Evolutionary conservation across 1,284 basidiomycete genomes (phyloP).

Genomic region (Cutaneotrichosporon cavernicola): DNA sequence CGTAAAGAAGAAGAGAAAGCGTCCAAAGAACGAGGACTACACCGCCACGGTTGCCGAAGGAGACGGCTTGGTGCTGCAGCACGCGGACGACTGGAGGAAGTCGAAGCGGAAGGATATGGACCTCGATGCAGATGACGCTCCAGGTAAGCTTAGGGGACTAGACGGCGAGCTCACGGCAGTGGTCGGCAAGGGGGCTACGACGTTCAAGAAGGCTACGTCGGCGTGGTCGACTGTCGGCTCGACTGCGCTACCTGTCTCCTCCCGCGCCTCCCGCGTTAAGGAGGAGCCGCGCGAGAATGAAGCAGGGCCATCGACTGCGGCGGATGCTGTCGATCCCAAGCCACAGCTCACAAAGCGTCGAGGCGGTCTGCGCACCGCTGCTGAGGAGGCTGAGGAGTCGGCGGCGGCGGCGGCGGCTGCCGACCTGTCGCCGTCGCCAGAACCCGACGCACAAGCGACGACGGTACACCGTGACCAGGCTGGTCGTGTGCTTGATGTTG

Average conservation of each 20-base stretch:
- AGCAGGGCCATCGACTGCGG: conserved; percentile 10
- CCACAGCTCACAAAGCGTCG: conserved; percentile 51
- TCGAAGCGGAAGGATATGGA: conserved; percentile 44
- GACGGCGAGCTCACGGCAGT: conserved; percentile 27
- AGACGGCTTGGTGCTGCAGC: conserved; percentile 45
- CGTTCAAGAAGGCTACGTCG: conserved; percentile 45
- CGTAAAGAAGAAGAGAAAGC: conserved; percentile 64
- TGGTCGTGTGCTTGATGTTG: conserved; percentile 85
- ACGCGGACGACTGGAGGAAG: conserved; percentile 58
- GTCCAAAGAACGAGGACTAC: conserved; percentile 62
- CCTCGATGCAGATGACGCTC: conserved; percentile 50
- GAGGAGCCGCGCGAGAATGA: conserved; percentile 30
- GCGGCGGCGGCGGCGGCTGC: conserved; percentile 60
- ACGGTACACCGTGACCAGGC: conserved; percentile 91
- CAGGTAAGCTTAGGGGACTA: conserved; percentile 45
- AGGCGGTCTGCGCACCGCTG: conserved; percentile 74
- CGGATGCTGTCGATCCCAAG: conserved; percentile 10
- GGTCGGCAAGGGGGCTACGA: conserved; percentile 43
- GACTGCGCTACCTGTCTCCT: conserved; percentile 32
- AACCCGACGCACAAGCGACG: conserved; percentile 59
- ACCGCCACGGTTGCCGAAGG: conserved; percentile 29
- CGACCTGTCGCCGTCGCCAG: conserved; percentile 53
- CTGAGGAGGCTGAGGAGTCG: conserved; percentile 56
- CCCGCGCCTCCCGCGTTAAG: conserved; percentile 27
- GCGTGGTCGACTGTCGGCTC: conserved; percentile 43